Evolutionary conservation across 176 grass and related monocot genomes (phyloP).

Genomic region (Cenchrus purpureus): DNA sequence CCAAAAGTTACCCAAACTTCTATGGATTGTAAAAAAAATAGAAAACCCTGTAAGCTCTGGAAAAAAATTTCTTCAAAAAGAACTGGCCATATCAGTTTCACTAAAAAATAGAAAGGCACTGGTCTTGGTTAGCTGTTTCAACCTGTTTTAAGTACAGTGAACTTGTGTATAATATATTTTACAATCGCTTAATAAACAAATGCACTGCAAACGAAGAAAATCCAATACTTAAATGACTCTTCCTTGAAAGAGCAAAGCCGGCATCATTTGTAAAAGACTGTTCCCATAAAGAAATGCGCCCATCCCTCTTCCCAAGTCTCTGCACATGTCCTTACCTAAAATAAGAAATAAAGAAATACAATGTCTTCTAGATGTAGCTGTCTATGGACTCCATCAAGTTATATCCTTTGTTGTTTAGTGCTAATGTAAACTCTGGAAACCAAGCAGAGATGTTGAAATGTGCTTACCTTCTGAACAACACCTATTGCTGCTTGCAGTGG

Average conservation of each 20-base stretch:
- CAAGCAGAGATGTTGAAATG: not conserved
- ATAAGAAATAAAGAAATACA: constrained; percentile 18
- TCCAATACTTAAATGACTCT: not conserved
- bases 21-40: not conserved
- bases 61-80: not conserved
- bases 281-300: not conserved
- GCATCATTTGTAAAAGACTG: constrained; percentile 36
- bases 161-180: not conserved
- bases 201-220: not conserved
- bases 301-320: constrained; percentile 16
- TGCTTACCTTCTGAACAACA: constrained; percentile 80
- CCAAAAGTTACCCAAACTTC: not conserved
- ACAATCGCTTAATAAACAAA: not conserved
- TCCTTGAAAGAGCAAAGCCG: not conserved
- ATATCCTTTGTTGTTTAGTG: constrained; percentile 15
- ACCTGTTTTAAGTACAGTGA: not conserved
- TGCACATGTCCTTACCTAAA: constrained; percentile 24
- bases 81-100: not conserved
- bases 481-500: constrained; percentile 94
- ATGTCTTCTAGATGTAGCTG: not conserved
- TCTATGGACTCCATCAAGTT: not conserved
- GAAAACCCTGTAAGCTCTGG: not conserved
- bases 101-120: not conserved
- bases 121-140: not conserved
- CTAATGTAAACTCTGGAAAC: constrained; percentile 13